Conservation (phyloP, 352 stramenopile species). For the Phytophthora fragariaefolia region DNA sequence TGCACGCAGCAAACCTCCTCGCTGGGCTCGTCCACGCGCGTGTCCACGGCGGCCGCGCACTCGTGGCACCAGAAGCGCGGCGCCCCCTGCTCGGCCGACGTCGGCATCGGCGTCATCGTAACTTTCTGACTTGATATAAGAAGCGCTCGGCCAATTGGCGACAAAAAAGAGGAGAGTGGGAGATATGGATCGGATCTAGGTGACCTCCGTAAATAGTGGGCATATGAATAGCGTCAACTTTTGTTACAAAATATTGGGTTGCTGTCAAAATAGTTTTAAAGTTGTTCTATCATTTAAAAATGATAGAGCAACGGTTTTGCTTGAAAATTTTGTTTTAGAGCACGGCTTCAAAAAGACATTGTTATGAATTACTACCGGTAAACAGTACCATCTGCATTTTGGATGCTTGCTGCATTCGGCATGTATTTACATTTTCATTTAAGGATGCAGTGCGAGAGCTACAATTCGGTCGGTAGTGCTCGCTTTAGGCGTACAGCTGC, state of each 20-base stretch:
- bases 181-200: background rate
- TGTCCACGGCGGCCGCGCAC: conserved; percentile 63
- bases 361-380: too few species aligned
- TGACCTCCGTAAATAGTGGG: conserved; percentile 5
- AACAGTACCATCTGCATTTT: too few species aligned
- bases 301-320: too few species aligned
- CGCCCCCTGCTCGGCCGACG: conserved; percentile 20
- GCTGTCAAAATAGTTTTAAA: too few species aligned
- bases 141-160: conserved; percentile 18
- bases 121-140: conserved; percentile 33
- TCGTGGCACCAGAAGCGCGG: conserved; percentile 87
- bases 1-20: conserved; percentile 75
- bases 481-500: conserved; percentile 69
- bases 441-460: conserved; percentile 6
- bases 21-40: conserved; percentile 58
- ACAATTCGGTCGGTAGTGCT: background rate
- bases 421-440: conserved; percentile 22
- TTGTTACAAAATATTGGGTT: too few species aligned
- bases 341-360: too few species aligned
- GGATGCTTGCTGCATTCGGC: background rate
- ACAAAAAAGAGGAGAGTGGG: conserved; percentile 11
- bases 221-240: too few species aligned
- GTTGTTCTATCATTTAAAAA: too few species aligned
- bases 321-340: too few species aligned
- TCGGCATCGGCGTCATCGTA: conserved; percentile 29